These are phyloP conservation scores for Candida michaelii DNA, from an alignment of 805 yeast species.

Conservation along the genomic window DNA sequence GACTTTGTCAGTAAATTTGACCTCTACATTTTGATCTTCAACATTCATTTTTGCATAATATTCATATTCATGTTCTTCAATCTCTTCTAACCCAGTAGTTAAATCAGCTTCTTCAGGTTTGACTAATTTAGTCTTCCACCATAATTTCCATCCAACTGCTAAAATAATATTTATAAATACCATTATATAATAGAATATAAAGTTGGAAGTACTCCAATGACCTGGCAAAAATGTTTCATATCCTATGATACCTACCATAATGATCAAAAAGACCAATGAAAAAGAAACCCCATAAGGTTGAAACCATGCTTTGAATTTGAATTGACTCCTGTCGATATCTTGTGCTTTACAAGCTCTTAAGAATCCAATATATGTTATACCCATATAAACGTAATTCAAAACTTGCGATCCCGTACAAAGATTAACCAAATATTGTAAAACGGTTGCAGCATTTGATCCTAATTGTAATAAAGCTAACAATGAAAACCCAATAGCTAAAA, in stretches of 20 bases:
- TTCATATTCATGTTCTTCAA: slow-evolving; percentile 49
- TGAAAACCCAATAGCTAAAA: slow-evolving; percentile 30
- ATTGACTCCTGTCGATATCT: slow-evolving; percentile 33
- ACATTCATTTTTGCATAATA: slow-evolving; percentile 10
- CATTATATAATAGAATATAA: slow-evolving; percentile 71
- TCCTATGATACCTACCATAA: slow-evolving; percentile 59
- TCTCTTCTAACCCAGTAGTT: slow-evolving; percentile 42
- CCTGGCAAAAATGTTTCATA: slow-evolving; percentile 64
- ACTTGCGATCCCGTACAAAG: slow-evolving; percentile 48
- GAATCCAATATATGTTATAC: slow-evolving; percentile 44
- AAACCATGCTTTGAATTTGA: slow-evolving; percentile 43
- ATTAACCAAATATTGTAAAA: slow-evolving; percentile 45
- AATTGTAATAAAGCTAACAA: slow-evolving; percentile 26
- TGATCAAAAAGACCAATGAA: slow-evolving; percentile 29
- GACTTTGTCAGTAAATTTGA: slow-evolving; percentile 1
- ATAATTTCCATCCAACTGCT: slow-evolving; percentile 33
- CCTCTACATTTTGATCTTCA: slow-evolving; percentile 3
- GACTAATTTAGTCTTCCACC: slow-evolving; percentile 35
- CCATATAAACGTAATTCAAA: slow-evolving; percentile 46
- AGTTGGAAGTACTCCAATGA: slow-evolving; percentile 56
- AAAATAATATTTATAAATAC: slow-evolving; percentile 47
- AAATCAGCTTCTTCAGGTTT: slow-evolving; percentile 48
- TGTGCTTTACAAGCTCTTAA: slow-evolving; percentile 41
- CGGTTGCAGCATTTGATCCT: slow-evolving; percentile 28
- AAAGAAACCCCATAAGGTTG: slow-evolving; percentile 38